Conservation (phyloP, 83 land plant genomes). For the Diphasiastrum complanatum region DNA sequence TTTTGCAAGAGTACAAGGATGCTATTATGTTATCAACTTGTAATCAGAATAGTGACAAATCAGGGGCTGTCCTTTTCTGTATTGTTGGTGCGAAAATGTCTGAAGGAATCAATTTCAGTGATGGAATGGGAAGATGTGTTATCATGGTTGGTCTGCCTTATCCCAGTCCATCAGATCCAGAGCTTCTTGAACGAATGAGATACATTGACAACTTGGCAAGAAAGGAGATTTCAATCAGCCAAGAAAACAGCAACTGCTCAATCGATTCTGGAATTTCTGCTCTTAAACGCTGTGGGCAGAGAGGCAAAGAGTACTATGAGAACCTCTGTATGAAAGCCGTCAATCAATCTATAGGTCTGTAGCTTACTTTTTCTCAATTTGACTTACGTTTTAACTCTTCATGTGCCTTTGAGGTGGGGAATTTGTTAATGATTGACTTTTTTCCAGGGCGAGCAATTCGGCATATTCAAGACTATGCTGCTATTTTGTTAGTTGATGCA, state of each 20-base stretch:
- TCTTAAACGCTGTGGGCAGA: conserved; percentile 48
- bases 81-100: conserved; percentile 97
- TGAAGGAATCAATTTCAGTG: conserved; percentile 95
- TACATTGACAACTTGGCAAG: conserved; percentile 56
- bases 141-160: conserved; percentile 98
- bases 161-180: conserved; percentile 88
- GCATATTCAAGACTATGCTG: conserved; percentile 87
- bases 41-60: conserved; percentile 1
- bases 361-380: neutral
- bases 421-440: neutral
- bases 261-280: conserved; percentile 33
- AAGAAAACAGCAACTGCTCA: neutral
- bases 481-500: conserved; percentile 75
- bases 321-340: conserved; percentile 99
- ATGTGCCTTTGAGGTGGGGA: neutral
- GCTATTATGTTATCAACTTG: conserved; percentile 32
- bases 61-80: conserved; percentile 76
- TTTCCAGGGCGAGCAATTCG: conserved; percentile 87
- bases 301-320: conserved; percentile 88
- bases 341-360: conserved; percentile 84
- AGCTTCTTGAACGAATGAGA: conserved; percentile 76
- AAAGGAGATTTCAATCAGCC: conserved; percentile 1
- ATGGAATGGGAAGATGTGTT: conserved; percentile 95
- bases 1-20: conserved; percentile 68
- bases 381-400: neutral